Conservation (phyloP, 768 basidiomycete genomes). For the Lanmaoa rubissima region DNA sequence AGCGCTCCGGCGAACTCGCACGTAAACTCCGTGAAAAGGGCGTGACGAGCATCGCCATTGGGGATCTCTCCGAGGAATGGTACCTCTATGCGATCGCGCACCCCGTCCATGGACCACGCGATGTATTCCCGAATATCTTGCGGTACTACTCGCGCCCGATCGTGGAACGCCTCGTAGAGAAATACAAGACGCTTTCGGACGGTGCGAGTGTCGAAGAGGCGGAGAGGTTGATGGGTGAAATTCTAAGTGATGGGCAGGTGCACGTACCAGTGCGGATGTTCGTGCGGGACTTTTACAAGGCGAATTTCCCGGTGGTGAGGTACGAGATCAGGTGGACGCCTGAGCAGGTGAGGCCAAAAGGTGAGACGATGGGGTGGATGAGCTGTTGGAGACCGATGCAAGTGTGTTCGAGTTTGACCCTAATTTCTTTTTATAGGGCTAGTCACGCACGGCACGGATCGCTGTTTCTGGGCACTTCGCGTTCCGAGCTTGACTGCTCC, state of each 20-base stretch:
- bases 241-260: slow-evolving; percentile 62
- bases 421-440: slow-evolving; percentile 43
- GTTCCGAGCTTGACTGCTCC: slow-evolving; percentile 44
- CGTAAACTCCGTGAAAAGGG: slow-evolving; percentile 53
- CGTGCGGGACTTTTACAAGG: slow-evolving; percentile 52
- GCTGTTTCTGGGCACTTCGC: slow-evolving; percentile 59
- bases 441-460: slow-evolving; percentile 70
- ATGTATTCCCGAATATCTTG: slow-evolving; percentile 56
- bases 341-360: slow-evolving; percentile 52
- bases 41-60: slow-evolving; percentile 59
- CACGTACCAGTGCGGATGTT: slow-evolving; percentile 65
- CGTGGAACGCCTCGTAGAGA: slow-evolving; percentile 43
- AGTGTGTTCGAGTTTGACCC: not conserved
- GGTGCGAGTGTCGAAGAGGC: slow-evolving; percentile 44
- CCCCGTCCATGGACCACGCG: slow-evolving; percentile 46
- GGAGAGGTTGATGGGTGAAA: slow-evolving; percentile 51
- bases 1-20: slow-evolving; percentile 60
- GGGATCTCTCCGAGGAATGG: slow-evolving; percentile 75
- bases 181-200: slow-evolving; percentile 42
- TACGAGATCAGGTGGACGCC: slow-evolving; percentile 73
- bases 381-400: not conserved
- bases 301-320: slow-evolving; percentile 61
- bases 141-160: slow-evolving; percentile 58
- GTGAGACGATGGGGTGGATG: slow-evolving; percentile 29
- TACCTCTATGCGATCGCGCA: slow-evolving; percentile 73